Evolutionary conservation across 2,329 filamentous ascomycete species (phyloP), one percentile per base, ranked within the genome.

Genomic region (Pseudocercospora crystallina): DNA sequence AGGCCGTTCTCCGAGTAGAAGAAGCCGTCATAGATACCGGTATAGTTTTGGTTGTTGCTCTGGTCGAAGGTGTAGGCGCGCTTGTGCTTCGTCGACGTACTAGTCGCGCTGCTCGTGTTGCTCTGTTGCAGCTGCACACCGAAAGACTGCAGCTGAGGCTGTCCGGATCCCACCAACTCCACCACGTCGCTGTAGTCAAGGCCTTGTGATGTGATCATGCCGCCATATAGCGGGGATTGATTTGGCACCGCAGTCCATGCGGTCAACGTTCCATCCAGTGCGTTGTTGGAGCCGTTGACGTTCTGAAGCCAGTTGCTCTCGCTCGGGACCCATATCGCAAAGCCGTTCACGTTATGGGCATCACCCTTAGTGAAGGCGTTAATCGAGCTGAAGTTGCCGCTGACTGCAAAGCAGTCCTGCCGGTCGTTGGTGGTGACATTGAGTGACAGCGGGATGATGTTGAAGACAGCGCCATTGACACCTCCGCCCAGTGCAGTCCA

Each of bases 271-370:
- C 94, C 95, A 51, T 79, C 78, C 61, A 95, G 80, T 5, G 81
- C 77, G 47, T 88, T 83, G 30, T 84, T 78, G 7, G 80, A 73
- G 5, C 82, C 74, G 9, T 71, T 62, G 13, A 96, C 73, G 60
- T 95, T 94, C 65, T 90, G 83, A 12, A 99, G 77, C 94, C 94
- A 99, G 66, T 94, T 94, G 51, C 78, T 80, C 55, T 80, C 78
- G 3, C 90, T 95, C 2, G 89, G 89, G 7, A 97, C 86, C 94
- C 94, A 99, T 33, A 97, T 78, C 11, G 90, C 92, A 63, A 99
- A 90, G 2, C 91, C 90, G 43, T 82, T 71, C 0, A 84, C 87
- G 8, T 79, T 63, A 26, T 85, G 77, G 8, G 83, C 80, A 5
- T 77, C 69, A 58, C 85, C 85, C 57, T 76, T 76, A 32, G 75